phyloP scores from a whole-genome alignment of 2,329 filamentous ascomycete species.

The Fusarium hostae region DNA sequence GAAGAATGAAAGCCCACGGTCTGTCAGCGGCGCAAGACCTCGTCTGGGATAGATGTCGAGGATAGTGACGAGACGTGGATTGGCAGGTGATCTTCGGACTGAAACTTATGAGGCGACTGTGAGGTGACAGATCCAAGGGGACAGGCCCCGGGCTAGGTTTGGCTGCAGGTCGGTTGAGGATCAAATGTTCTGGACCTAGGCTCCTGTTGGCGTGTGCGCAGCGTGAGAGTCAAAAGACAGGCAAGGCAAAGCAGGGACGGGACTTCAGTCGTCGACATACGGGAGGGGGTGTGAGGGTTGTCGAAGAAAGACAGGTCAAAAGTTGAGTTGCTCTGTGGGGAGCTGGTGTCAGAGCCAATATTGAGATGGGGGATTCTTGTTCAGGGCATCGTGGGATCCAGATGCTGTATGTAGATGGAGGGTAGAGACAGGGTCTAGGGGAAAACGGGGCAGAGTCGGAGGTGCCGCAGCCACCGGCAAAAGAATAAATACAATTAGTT shows the following conservation, averaged over 20 bases:
- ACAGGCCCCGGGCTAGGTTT: conserved; percentile 26
- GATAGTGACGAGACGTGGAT: conserved; percentile 24
- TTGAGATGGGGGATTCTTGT: conserved; percentile 28
- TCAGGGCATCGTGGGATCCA: conserved; percentile 35
- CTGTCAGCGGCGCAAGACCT: conserved; percentile 35
- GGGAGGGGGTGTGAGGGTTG: conserved; percentile 25
- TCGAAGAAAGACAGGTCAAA: conserved; percentile 9
- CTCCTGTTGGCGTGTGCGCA: conserved; percentile 34
- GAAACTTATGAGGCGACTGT: conserved; percentile 42
- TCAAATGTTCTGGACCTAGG: conserved; percentile 41
- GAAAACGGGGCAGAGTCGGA: conserved; percentile 21
- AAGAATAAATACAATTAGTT: conserved; percentile 28
- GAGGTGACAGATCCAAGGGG: conserved; percentile 38
- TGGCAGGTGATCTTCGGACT: conserved; percentile 40
- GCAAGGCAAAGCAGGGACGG: conserved; percentile 14
- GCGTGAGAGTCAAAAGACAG: conserved; percentile 22
- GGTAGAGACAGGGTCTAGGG: conserved; percentile 38
- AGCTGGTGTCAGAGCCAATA: conserved; percentile 25
- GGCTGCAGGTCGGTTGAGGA: conserved; percentile 36
- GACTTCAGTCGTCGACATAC: conserved; percentile 7
- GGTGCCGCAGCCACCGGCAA: conserved; percentile 42
- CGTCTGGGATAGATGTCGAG: conserved; percentile 30
- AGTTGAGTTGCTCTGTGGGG: conserved; percentile 20
- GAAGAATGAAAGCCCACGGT: conserved; percentile 23
- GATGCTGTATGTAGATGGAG: conserved; percentile 29